phyloP scores from a whole-genome alignment of 352 stramenopile genomes.

The Phytophthora chlamydospora region DNA sequence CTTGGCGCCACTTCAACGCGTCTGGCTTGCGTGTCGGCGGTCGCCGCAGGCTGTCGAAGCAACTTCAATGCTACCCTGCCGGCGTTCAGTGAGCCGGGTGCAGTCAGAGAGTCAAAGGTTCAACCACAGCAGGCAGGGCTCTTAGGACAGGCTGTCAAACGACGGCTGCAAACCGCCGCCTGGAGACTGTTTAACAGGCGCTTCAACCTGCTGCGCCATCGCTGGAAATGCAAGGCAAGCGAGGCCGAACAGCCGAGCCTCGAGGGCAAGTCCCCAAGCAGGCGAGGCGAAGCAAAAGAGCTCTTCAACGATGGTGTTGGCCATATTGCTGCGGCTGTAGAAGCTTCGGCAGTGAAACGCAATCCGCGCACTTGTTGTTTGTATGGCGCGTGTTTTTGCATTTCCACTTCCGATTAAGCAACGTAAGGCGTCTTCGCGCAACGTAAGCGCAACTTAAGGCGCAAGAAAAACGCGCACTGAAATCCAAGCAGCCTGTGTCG shows the following conservation, averaged over 20 bases:
- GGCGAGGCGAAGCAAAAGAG: neutral
- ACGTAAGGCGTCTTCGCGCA: constrained; percentile 7
- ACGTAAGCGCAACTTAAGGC: constrained; percentile 13
- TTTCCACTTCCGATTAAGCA: constrained; percentile 18
- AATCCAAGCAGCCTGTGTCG: constrained; percentile 9
- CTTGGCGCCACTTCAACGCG: constrained; percentile 26
- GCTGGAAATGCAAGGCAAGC: constrained; percentile 30
- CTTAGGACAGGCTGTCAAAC: constrained; percentile 11
- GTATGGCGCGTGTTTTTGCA: constrained; percentile 33
- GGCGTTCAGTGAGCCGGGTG: constrained; percentile 20
- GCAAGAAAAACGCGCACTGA: constrained; percentile 15
- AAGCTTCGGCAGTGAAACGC: constrained; percentile 22
- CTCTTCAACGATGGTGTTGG: constrained; percentile 24
- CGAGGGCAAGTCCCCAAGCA: neutral
- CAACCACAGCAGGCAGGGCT: constrained; percentile 19
- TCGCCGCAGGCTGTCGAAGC: constrained; percentile 3
- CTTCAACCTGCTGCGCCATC: constrained; percentile 25
- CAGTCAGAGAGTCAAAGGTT: constrained; percentile 3
- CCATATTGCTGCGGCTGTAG: constrained; percentile 20
- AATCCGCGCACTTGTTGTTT: constrained; percentile 21
- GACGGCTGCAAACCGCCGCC: neutral
- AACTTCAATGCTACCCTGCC: constrained; percentile 24
- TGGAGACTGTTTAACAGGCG: constrained; percentile 24
- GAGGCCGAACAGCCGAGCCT: too few species aligned
- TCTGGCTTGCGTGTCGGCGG: constrained; percentile 23